phyloP scores from a whole-genome alignment of 331 rosid genomes.

The Quercus lobata region DNA sequence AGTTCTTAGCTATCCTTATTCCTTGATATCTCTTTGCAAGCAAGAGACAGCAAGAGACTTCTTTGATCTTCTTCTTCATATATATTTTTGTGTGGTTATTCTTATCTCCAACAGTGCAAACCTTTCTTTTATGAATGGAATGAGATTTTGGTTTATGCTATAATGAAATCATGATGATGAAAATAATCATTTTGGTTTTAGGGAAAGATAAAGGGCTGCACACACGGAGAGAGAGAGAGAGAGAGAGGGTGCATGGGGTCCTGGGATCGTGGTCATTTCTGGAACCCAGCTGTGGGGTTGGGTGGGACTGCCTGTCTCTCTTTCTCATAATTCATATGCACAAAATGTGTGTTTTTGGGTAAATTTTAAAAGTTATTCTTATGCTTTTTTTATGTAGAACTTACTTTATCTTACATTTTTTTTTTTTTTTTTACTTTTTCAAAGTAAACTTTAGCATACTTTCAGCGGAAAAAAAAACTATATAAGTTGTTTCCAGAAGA shows the following conservation, averaged over 20 bases:
- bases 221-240: background rate
- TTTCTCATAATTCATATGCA: background rate
- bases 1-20: background rate
- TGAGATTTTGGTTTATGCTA: constrained; percentile 12
- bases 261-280: constrained; percentile 22
- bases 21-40: background rate
- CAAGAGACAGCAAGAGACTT: background rate
- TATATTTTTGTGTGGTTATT: background rate
- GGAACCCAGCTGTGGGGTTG: constrained; percentile 30
- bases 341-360: background rate
- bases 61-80: background rate
- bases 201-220: constrained; percentile 27
- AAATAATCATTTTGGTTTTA: constrained; percentile 43
- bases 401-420: too few species aligned
- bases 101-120: constrained; percentile 3
- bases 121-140: constrained; percentile 8
- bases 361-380: too few species aligned
- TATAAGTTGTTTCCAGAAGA: fast-evolving
- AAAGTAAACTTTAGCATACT: too few species aligned
- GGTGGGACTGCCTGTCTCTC: constrained; percentile 17
- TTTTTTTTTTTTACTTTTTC: too few species aligned
- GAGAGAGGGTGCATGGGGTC: constrained; percentile 18
- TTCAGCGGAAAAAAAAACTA: too few species aligned
- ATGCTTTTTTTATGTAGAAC: too few species aligned
- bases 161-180: constrained; percentile 31